A percentile compares a stretch with the other conserved stretches of the same genome.
phyloP scores from a whole-genome alignment of 1,139 yeast genomes.

The Blastobotrys illinoisensis region DNA sequence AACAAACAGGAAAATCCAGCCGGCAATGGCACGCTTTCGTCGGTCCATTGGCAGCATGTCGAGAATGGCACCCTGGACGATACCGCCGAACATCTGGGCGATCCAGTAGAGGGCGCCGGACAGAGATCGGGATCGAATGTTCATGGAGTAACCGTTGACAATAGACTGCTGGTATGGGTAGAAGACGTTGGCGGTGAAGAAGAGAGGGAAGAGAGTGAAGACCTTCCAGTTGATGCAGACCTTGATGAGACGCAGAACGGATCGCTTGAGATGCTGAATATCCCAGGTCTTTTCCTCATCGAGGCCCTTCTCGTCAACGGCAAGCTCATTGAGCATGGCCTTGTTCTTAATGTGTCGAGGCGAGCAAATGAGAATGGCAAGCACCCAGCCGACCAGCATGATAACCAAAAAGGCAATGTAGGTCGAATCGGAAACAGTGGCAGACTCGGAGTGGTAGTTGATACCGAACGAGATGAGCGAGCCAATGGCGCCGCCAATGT shows the following conservation, averaged over 20 bases:
- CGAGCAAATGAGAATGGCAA: constrained; percentile 15
- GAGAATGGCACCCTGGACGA: constrained; percentile 42
- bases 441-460: constrained; percentile 17
- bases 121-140: constrained; percentile 51
- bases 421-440: constrained; percentile 21
- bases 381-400: constrained; percentile 23
- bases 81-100: constrained; percentile 54
- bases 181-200: constrained; percentile 56
- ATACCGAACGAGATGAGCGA: constrained; percentile 24
- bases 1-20: constrained; percentile 43
- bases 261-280: constrained; percentile 9
- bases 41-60: constrained; percentile 42
- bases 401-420: constrained; percentile 23
- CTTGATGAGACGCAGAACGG: constrained; percentile 10
- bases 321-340: constrained; percentile 12
- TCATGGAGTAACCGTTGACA: constrained; percentile 49
- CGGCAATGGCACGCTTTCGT: constrained; percentile 43
- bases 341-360: constrained; percentile 13
- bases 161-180: constrained; percentile 56
- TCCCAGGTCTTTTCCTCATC: constrained; percentile 10
- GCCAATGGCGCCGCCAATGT: constrained; percentile 50
- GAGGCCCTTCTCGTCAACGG: constrained; percentile 12
- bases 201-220: constrained; percentile 47
- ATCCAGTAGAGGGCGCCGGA: constrained; percentile 57
- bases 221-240: constrained; percentile 18